Conservation (phyloP, 1,139 yeast genomes). For the Taphrina flavorubra region DNA sequence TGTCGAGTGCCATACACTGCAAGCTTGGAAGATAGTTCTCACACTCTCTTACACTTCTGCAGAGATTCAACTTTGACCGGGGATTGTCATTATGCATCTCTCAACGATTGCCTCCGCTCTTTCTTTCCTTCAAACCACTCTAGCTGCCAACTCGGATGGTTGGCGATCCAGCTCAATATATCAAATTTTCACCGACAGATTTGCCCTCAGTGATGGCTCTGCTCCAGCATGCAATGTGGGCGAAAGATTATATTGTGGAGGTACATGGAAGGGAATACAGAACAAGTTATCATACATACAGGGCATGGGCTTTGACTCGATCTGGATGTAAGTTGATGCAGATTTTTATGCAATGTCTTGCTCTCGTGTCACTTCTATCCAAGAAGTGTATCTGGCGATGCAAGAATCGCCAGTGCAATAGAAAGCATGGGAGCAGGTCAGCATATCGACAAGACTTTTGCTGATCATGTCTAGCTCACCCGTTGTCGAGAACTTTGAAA, state of each 20-base stretch:
- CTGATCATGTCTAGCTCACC: constrained; percentile 35
- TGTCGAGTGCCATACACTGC: not conserved
- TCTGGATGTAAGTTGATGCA: constrained; percentile 43
- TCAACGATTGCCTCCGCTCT: not conserved
- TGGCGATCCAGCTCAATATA: constrained; percentile 44
- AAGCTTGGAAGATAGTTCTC: not conserved
- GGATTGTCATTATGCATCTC: constrained; percentile 13
- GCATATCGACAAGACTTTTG: too few relatives aligned
- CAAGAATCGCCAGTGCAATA: too few relatives aligned
- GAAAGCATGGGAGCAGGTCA: too few relatives aligned
- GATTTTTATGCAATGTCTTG: not conserved
- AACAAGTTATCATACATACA: constrained; percentile 42
- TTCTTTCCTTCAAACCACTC: constrained; percentile 2
- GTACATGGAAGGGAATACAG: constrained; percentile 44
- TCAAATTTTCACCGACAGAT: constrained; percentile 44
- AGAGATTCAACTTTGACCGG: not conserved
- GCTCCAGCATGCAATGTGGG: constrained; percentile 38
- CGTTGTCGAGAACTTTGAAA: constrained; percentile 40
- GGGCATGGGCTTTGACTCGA: constrained; percentile 44
- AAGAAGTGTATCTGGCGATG: too few relatives aligned
- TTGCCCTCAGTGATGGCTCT: constrained; percentile 42
- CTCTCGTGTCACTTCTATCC: too few relatives aligned
- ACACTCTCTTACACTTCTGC: not conserved
- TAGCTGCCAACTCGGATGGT: constrained; percentile 33
- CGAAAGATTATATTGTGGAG: constrained; percentile 43